Conservation (phyloP, 768 basidiomycete genomes). For the Lactarius sp. region DNA sequence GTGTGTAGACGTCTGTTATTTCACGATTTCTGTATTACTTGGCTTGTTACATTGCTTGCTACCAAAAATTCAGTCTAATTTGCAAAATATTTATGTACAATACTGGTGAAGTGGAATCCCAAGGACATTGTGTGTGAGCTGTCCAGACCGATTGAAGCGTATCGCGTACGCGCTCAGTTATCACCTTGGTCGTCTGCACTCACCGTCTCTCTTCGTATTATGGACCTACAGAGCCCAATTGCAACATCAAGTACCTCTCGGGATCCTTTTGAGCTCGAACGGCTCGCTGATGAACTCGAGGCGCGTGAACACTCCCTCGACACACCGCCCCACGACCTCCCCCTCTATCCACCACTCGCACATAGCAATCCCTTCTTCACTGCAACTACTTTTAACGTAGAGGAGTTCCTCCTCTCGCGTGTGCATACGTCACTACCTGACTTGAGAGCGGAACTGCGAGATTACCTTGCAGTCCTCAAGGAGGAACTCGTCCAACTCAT, state of each 20-base stretch:
- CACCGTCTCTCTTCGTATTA: not conserved
- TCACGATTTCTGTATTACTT: slow-evolving; percentile 17
- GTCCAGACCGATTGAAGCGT: not conserved
- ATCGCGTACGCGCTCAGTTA: not conserved
- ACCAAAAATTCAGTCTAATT: not conserved
- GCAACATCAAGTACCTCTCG: slow-evolving; percentile 20
- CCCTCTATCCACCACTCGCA: slow-evolving; percentile 65
- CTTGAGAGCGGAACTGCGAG: slow-evolving; percentile 78
- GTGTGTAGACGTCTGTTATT: slow-evolving; percentile 21
- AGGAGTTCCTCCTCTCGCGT: slow-evolving; percentile 83
- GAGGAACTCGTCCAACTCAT: slow-evolving; percentile 94
- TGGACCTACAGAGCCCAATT: slow-evolving; percentile 14
- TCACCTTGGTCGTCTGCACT: not conserved
- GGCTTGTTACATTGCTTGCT: not conserved
- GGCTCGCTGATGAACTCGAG: slow-evolving; percentile 68
- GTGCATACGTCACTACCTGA: slow-evolving; percentile 83
- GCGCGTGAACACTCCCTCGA: slow-evolving; percentile 42
- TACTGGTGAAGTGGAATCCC: not conserved
- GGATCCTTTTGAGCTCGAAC: slow-evolving; percentile 65
- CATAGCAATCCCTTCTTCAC: slow-evolving; percentile 74
- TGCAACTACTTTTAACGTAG: slow-evolving; percentile 67
- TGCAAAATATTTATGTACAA: not conserved
- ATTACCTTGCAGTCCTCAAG: slow-evolving; percentile 78
- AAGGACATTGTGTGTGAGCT: not conserved
- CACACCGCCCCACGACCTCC: slow-evolving; percentile 44